Evolutionary conservation across 495 filamentous ascomycete genomes (phyloP), one percentile per base, ranked within the genome.

Genomic region (Hypoxylon crocopeplum): DNA sequence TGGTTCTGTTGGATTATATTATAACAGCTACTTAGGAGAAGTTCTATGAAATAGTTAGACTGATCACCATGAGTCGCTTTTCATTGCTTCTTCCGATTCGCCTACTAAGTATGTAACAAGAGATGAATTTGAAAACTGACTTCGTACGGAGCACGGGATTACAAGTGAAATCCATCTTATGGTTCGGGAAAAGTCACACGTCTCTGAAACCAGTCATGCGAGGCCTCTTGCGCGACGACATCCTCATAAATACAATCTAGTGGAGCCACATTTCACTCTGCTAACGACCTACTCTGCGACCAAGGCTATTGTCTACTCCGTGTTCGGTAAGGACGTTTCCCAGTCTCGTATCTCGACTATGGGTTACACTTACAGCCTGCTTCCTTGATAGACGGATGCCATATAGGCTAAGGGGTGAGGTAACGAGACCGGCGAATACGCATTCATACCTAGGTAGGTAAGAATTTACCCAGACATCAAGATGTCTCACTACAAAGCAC

Each of bases 231-330:
- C 48, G 48, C 36, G 30, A 24, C 24, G n/a, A 36, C 11, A 5
- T 32, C 11, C 24, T 17, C 12, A 51, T 41, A 21, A 7, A 17
- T 51, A 13, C 27, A 24, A 19, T 47, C 41, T 52, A 59, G 19
- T 41, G 48, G 48, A 46, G 49, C 41, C 56, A 49, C 56, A 45
- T 59, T 41, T 22, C 37, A 13, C n/a, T 36, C 19, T 19, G 41
- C 24, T 20, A 25, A 47, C 19, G 34, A 36, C 32, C 32, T 29
- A 29, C 25, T 59, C 22, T 21, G 34, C 33, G 48, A 27, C 27
- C 41, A 21, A 20, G 20, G 34, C 56, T 32, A 33, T 34, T 25
- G n/a, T n/a, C n/a, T 22, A 12, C 34, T 40, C 48, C 48, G 33
- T 52, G 36, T 59, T 46, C 36, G 33, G 32, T 33, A 27, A 40